Evolutionary conservation across 2,329 filamentous ascomycete genomes (phyloP).

Genomic region (Domatiomyces globalis): DNA sequence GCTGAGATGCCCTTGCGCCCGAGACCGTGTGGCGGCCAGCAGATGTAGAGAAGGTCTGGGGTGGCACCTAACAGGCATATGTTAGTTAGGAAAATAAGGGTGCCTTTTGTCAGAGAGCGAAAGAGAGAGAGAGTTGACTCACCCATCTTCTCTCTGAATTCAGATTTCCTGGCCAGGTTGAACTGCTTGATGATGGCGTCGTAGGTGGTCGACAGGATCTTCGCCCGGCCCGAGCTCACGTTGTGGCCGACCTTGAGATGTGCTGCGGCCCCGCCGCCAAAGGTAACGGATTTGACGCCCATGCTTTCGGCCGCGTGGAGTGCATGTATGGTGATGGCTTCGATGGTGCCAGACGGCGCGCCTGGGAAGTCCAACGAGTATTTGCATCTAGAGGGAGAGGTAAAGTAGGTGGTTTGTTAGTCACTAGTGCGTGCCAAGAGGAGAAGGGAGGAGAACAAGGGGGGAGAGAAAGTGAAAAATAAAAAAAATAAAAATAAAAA

Average conservation of each 20-base stretch:
- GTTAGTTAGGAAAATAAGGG: not conserved
- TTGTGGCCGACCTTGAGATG: slow-evolving; percentile 68
- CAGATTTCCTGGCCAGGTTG: slow-evolving; percentile 67
- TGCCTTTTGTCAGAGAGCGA: not conserved
- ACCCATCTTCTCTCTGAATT: slow-evolving; percentile 84
- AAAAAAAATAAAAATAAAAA: too few species aligned
- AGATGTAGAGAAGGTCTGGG: slow-evolving; percentile 77
- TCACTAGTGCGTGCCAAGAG: not conserved
- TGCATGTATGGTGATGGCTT: slow-evolving; percentile 62
- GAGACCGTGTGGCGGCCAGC: slow-evolving; percentile 74
- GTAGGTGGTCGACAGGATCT: slow-evolving; percentile 71
- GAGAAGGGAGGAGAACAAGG: not conserved
- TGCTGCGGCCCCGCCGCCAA: slow-evolving; percentile 66
- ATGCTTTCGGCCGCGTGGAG: slow-evolving; percentile 46
- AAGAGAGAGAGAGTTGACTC: not conserved
- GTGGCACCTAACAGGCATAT: slow-evolving; percentile 32
- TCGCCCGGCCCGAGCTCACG: slow-evolving; percentile 63
- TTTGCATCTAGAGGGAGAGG: slow-evolving; percentile 58
- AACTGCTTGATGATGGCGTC: slow-evolving; percentile 67
- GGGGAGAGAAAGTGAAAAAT: too few species aligned
- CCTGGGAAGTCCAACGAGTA: slow-evolving; percentile 89
- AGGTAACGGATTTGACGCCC: slow-evolving; percentile 59
- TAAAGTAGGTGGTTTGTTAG: too few species aligned
- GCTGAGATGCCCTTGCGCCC: slow-evolving; percentile 69
- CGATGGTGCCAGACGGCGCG: slow-evolving; percentile 74